Base-by-base conservation (phyloP, 768 basidiomycete species). In the Suillus cothurnatus region DNA sequence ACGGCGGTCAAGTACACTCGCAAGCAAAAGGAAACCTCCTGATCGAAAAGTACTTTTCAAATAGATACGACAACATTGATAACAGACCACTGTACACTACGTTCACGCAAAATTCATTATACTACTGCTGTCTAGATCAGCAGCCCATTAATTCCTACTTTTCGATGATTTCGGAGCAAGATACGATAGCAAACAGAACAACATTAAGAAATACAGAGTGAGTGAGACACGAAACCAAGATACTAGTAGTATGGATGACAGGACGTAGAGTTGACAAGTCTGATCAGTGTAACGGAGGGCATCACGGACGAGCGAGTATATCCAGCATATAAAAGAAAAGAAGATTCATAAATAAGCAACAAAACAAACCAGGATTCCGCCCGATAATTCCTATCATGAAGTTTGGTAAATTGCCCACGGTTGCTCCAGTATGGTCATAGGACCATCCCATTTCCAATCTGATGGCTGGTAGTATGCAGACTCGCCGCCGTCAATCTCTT, bases 401-500 rank as follows among this genome's bases (percentile, higher is more conserved):
- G 70, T 78, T 26, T 56, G 56, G 77, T 81, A 88, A 71, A 92
- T 87, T 38, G 88, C 89, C 92, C 92, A 93, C 28, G 89, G 82
- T 72, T 85, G 87, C 7, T 92, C 91, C 67, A 82, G 72, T 50
- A 84, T 77, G 66, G 82, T 77, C 90, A 93, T 91, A 41, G 81
- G 73, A 68, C 84, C 82, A 62, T 91, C 91, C 86, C 86, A 93
- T 77, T 90, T 92, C 88, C 88, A 93, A 49, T 83, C 83, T 39
- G 70, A 68, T 23, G 70, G 38, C 67, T 80, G 77, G 77, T 86
- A 92, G 73, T 88, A 92, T 56, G 88, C 82, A 21, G 86, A 84
- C 78, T 92, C 90, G 61, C 91, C 90, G 49, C 89, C 89, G 70
- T 92, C 89, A 41, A 93, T 86, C 74, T 90, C 90, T 72, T 86